A percentile compares a stretch with the other conserved stretches of the same genome.
phyloP scores from a whole-genome alignment of 148 eudicot genomes.

The Talinum fruticosum region DNA sequence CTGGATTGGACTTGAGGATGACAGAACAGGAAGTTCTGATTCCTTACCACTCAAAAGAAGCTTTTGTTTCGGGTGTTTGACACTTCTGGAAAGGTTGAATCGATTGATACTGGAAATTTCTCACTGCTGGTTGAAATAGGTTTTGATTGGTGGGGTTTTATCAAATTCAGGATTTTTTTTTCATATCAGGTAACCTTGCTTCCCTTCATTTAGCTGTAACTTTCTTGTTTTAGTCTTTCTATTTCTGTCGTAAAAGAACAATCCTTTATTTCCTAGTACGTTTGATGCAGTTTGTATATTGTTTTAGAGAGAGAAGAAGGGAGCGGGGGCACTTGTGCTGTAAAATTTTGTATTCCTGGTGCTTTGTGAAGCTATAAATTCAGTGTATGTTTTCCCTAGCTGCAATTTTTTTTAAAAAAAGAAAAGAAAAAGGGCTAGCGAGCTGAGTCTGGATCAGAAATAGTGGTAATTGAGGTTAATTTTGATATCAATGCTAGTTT shows the following conservation, averaged over 20 bases:
- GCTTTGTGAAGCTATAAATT: background rate
- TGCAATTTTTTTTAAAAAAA: background rate
- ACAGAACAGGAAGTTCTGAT: constrained; percentile 30
- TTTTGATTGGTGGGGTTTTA: constrained; percentile 22
- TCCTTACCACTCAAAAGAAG: constrained; percentile 38
- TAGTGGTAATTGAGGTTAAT: background rate
- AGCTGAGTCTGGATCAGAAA: background rate
- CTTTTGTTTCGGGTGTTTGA: constrained; percentile 31
- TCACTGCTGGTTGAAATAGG: constrained; percentile 25
- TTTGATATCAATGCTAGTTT: background rate
- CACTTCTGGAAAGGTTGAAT: constrained; percentile 35
- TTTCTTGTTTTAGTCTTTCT: constrained; percentile 3
- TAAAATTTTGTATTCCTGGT: background rate
- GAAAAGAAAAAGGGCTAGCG: background rate
- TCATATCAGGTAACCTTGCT: constrained; percentile 36
- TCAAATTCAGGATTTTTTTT: constrained; percentile 24
- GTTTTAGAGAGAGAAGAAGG: background rate
- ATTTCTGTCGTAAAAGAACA: background rate
- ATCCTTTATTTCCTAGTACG: constrained; percentile 3
- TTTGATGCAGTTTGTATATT: background rate
- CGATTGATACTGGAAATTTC: constrained; percentile 23
- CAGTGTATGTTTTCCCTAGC: background rate
- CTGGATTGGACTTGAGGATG: constrained; percentile 29
- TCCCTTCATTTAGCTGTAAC: background rate
- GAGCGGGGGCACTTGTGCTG: background rate